These are phyloP conservation scores for Corchorus olitorius DNA, from an alignment of 345 rosid species.

Conservation along the genomic window DNA sequence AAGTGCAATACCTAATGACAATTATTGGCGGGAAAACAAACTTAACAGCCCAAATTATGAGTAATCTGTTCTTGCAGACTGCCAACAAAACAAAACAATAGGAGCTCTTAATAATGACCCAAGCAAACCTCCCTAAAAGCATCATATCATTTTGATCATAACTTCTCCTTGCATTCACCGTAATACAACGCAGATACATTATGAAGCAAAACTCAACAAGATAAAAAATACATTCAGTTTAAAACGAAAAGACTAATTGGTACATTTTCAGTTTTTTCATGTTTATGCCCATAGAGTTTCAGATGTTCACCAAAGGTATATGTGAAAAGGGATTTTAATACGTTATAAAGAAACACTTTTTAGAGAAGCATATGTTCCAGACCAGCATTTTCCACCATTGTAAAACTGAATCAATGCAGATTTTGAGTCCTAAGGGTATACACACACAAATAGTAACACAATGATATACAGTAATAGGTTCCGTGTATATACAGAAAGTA, in stretches of 20 bases:
- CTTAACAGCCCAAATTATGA: not conserved
- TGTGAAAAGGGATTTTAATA: not conserved
- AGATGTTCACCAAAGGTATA: not conserved
- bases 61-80: not conserved
- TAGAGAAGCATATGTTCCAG: not conserved
- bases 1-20: slow-evolving; percentile 7
- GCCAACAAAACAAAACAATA: not conserved
- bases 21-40: not conserved
- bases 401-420: not conserved
- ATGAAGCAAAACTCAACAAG: not conserved
- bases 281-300: not conserved
- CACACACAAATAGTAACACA: not conserved
- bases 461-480: not conserved
- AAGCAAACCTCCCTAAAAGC: not conserved
- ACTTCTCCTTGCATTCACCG: not conserved
- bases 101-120: not conserved
- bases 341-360: not conserved
- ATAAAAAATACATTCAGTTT: not conserved
- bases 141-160: not conserved
- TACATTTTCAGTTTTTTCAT: not conserved
- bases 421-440: not conserved
- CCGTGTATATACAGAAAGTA: slow-evolving; percentile 1
- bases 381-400: not conserved
- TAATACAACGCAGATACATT: not conserved
- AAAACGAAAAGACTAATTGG: slow-evolving; percentile 1